A percentile compares a stretch with the other conserved stretches of the same genome.
phyloP scores from a whole-genome alignment of 2,329 filamentous ascomycete genomes.

The Karstenula rhodostoma region DNA sequence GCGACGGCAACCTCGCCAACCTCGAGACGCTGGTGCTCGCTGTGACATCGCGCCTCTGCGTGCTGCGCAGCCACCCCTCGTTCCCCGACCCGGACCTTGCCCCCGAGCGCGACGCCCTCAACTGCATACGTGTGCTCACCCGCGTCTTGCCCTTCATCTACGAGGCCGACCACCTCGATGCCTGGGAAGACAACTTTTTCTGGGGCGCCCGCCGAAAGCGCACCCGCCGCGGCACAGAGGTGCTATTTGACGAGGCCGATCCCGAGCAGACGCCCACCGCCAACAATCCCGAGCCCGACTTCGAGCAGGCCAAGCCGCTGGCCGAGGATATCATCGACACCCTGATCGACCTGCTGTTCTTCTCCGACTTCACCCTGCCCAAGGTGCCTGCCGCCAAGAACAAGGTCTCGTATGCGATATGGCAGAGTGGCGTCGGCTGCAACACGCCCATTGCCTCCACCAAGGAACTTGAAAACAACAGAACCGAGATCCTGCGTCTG shows the following conservation, averaged over 20 bases:
- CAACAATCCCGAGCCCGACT: conserved; percentile 65
- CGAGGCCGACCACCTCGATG: conserved; percentile 80
- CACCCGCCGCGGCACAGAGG: conserved; percentile 63
- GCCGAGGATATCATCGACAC: conserved; percentile 94
- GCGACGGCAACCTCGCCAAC: conserved; percentile 85
- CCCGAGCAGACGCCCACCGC: conserved; percentile 57
- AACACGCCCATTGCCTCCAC: conserved; percentile 87
- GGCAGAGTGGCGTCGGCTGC: conserved; percentile 97
- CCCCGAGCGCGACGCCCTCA: conserved; percentile 85
- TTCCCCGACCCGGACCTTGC: conserved; percentile 89
- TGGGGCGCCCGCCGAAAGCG: conserved; percentile 79
- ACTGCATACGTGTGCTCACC: conserved; percentile 91
- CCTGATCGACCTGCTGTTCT: conserved; percentile 88
- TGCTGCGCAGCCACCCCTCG: conserved; percentile 85
- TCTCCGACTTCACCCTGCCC: conserved; percentile 86
- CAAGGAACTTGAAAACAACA: conserved; percentile 91
- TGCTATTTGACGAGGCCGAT: conserved; percentile 82
- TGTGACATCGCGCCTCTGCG: conserved; percentile 81
- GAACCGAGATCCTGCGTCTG: conserved; percentile 86
- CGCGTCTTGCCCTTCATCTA: conserved; percentile 90
- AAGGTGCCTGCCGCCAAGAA: conserved; percentile 72
- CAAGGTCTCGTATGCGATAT: conserved; percentile 92
- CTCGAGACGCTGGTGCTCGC: conserved; percentile 88
- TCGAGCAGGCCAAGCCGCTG: conserved; percentile 83
- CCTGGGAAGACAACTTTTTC: conserved; percentile 94